Conservation (phyloP, 345 rosid species). For the Gossypium australe region DNA sequence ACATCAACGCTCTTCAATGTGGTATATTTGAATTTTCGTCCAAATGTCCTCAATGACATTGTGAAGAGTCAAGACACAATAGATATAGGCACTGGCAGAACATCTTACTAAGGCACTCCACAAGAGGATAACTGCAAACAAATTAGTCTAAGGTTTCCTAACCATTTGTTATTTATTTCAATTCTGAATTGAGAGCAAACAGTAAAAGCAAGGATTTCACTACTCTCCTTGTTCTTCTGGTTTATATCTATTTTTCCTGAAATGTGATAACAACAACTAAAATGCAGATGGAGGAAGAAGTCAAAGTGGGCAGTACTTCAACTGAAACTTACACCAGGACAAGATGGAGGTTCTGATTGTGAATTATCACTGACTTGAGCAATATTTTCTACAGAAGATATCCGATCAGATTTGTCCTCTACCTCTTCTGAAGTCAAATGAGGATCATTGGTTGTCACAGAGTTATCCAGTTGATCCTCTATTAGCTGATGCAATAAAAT, state of each 20-base stretch:
- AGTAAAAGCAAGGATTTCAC: background rate
- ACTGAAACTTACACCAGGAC: conserved; percentile 33
- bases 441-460: conserved; percentile 4
- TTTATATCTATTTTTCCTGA: background rate
- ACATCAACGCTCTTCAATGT: conserved; percentile 16
- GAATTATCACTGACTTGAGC: conserved; percentile 11
- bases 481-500: conserved; percentile 38
- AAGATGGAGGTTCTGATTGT: conserved; percentile 16
- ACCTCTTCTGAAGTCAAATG: conserved; percentile 25
- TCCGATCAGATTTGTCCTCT: conserved; percentile 27
- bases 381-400: conserved; percentile 23
- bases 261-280: background rate
- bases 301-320: conserved; percentile 2
- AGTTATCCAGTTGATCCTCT: conserved; percentile 33
- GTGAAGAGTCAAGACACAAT: background rate
- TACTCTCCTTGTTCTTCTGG: background rate
- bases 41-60: conserved; percentile 4
- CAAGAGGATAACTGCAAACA: conserved; percentile 3
- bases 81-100: background rate
- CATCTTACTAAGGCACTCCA: background rate
- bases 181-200: background rate
- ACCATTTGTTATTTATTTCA: background rate
- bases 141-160: conserved; percentile 3
- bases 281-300: background rate
- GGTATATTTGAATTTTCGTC: background rate